Conservation (phyloP, 768 basidiomycete species). For the Psilocybe tampanensis region DNA sequence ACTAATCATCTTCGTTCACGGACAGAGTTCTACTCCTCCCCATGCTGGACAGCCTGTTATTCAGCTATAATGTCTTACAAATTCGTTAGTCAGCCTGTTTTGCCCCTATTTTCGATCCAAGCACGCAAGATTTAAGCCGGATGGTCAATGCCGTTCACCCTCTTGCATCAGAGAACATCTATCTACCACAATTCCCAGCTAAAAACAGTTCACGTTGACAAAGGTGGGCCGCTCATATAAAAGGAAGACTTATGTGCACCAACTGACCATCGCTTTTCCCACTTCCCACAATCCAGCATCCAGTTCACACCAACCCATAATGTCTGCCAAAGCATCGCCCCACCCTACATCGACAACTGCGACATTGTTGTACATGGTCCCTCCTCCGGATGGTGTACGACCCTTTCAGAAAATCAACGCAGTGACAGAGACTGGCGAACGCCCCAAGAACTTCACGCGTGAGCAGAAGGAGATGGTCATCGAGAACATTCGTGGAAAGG, state of each 20-base stretch:
- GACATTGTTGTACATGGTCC: constrained; percentile 37
- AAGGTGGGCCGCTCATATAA: neutral
- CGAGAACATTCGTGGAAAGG: constrained; percentile 56
- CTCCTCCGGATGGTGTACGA: constrained; percentile 39
- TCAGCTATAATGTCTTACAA: too few relatives aligned
- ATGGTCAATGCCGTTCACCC: neutral
- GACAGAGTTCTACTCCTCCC: too few relatives aligned
- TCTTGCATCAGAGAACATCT: neutral
- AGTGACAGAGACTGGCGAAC: constrained; percentile 35
- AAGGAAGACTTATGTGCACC: neutral
- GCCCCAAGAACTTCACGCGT: constrained; percentile 34
- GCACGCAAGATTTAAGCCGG: constrained; percentile 1
- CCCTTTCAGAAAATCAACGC: constrained; percentile 40
- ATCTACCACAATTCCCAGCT: neutral
- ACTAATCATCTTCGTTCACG: too few relatives aligned
- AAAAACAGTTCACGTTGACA: neutral
- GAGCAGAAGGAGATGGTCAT: constrained; percentile 37
- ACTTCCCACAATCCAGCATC: neutral
- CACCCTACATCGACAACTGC: constrained; percentile 25
- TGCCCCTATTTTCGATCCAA: neutral
- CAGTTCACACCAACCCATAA: neutral
- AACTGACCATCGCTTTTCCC: too few relatives aligned
- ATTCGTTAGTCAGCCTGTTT: too few relatives aligned
- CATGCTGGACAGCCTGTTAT: too few relatives aligned
- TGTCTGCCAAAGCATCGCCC: constrained; percentile 2